Evolutionary conservation across 306 rosid genomes (phyloP).

Genomic region (Ochetophila trinervis): DNA sequence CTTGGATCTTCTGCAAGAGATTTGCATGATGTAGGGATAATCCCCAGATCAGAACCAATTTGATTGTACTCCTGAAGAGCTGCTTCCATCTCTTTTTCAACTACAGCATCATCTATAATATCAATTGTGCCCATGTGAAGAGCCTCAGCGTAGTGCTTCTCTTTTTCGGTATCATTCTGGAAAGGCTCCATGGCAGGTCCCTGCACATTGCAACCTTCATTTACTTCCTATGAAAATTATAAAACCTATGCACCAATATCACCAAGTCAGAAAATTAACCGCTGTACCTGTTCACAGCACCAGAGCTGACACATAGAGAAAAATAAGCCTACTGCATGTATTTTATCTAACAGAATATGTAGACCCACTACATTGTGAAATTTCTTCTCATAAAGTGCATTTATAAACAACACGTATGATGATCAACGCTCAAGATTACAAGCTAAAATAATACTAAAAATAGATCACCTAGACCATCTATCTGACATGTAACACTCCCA

Average conservation of each 20-base stretch:
- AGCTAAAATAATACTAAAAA: background rate
- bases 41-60: constrained; percentile 81
- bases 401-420: background rate
- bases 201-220: constrained; percentile 38
- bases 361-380: too few species aligned
- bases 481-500: background rate
- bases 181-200: constrained; percentile 69
- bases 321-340: background rate
- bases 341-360: background rate
- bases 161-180: constrained; percentile 57
- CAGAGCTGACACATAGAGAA: background rate
- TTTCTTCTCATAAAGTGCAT: too few species aligned
- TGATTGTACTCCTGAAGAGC: constrained; percentile 73
- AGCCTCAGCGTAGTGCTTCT: constrained; percentile 68
- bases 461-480: constrained; percentile 2
- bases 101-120: constrained; percentile 41
- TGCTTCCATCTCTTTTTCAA: constrained; percentile 75
- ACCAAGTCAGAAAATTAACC: background rate
- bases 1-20: constrained; percentile 73
- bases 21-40: constrained; percentile 64
- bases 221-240: background rate
- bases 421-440: background rate
- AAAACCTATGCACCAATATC: background rate
- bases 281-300: background rate
- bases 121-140: constrained; percentile 52